phyloP scores from a whole-genome alignment of 441 rosid species.

The Jatropha multifida region DNA sequence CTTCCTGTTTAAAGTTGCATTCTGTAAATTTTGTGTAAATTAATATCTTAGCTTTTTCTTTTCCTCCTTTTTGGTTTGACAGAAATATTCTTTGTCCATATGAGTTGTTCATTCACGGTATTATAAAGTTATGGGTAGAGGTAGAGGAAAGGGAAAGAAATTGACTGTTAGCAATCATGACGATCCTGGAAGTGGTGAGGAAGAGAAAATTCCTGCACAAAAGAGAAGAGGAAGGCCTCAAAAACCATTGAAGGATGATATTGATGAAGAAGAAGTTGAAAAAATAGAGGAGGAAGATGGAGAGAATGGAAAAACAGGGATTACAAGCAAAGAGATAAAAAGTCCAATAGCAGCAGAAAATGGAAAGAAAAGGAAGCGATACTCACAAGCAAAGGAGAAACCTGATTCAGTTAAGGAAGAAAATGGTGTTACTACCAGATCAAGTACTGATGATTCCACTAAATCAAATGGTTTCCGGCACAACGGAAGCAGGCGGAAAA shows the following conservation, averaged over 20 bases:
- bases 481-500: slow-evolving; percentile 89
- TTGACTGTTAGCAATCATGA: slow-evolving; percentile 46
- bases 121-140: slow-evolving; percentile 63
- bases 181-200: slow-evolving; percentile 57
- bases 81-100: slow-evolving; percentile 32
- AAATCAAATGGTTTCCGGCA: slow-evolving; percentile 82
- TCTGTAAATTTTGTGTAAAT: slow-evolving; percentile 8
- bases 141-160: slow-evolving; percentile 71
- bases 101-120: slow-evolving; percentile 25
- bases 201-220: slow-evolving; percentile 58
- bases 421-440: slow-evolving; percentile 46
- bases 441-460: slow-evolving; percentile 57
- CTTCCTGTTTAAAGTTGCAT: neutral
- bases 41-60: slow-evolving; percentile 3
- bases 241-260: slow-evolving; percentile 56
- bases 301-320: slow-evolving; percentile 40
- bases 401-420: slow-evolving; percentile 51
- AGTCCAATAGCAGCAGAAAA: slow-evolving; percentile 40
- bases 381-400: slow-evolving; percentile 46
- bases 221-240: slow-evolving; percentile 77
- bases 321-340: slow-evolving; percentile 41
- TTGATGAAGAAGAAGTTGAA: slow-evolving; percentile 53
- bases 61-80: slow-evolving; percentile 26
- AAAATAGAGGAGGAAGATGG: slow-evolving; percentile 53
- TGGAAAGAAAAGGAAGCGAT: slow-evolving; percentile 60